Base-by-base conservation (phyloP, 148 eudicot genomes). In the Salicornia ramosissima region DNA sequence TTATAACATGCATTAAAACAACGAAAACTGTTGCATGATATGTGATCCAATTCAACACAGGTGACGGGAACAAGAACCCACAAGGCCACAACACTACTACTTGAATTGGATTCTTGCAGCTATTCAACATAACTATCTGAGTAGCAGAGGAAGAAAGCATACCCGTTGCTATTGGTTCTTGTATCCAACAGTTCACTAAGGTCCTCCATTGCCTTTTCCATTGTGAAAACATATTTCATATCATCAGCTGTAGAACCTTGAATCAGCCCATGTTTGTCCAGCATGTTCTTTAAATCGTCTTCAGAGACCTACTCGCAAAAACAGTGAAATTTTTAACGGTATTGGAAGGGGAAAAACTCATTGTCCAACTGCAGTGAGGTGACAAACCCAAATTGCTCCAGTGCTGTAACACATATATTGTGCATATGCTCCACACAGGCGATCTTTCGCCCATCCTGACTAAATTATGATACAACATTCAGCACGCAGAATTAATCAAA, bases 321-420 rank as follows among this genome's bases (percentile, higher is more conserved):
- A 55, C 29, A 70, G 34, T 52, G 13, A 40, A 33, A 68, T 6
- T 11, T 36, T 34, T 0, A n/a, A 62, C n/a, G 13, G 34, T 51
- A 62, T 10, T 8, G 2, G 71, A n/a, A n/a, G n/a, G n/a, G n/a
- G n/a, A n/a, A n/a, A n/a, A n/a, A n/a, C n/a, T n/a, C 28, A 26
- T 40, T 65, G 56, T 51, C 40, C 42, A 28, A 71, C 47, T 66
- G 59, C 34, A 60, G 30, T 22, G 52, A 74, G 65, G 73, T 69
- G 46, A 87, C 93, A 68, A 49, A 94, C 99, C 99, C 99, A 94
- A 75, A 74, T 75, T 42, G 71, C 45, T 55, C 96, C 96, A 54
- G 72, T 70, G 72, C 90, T 91, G 70, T 80, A 70, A 71, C 99
- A 94, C 74, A 82, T 73, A 68, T 74, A 81, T 26, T 82, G 86